These are phyloP conservation scores for Phytopythium delawarense DNA, from an alignment of 352 stramenopile genomes.

Conservation along the genomic window DNA sequence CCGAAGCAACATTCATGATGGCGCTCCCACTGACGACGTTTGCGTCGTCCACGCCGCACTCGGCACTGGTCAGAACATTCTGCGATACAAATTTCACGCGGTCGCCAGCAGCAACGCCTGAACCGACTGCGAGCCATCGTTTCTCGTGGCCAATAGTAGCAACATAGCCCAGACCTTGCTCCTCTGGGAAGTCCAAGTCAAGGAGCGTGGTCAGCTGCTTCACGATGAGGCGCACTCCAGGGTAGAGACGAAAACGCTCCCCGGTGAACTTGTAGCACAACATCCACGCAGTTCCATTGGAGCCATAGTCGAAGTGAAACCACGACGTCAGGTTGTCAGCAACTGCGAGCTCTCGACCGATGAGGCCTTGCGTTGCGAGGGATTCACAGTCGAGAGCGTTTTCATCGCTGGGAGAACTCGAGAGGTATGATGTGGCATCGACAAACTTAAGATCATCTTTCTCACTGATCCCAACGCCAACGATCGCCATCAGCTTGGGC, in stretches of 20 bases:
- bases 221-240: conserved; percentile 32
- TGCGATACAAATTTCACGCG: conserved; percentile 48
- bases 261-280: conserved; percentile 69
- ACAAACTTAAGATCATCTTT: conserved; percentile 61
- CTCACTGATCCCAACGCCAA: conserved; percentile 44
- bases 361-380: conserved; percentile 33
- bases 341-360: conserved; percentile 26
- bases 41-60: conserved; percentile 35
- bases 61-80: conserved; percentile 35
- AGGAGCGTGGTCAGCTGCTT: conserved; percentile 48
- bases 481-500: conserved; percentile 45
- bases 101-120: conserved; percentile 39
- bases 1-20: conserved; percentile 28
- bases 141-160: conserved; percentile 48
- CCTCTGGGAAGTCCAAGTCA: conserved; percentile 29
- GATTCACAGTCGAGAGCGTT: conserved; percentile 24
- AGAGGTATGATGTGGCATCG: conserved; percentile 1
- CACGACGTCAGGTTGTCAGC: conserved; percentile 37
- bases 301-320: conserved; percentile 54
- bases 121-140: conserved; percentile 41
- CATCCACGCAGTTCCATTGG: conserved; percentile 33
- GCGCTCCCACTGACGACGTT: conserved; percentile 33
- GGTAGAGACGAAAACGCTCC: conserved; percentile 46
- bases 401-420: conserved; percentile 10
- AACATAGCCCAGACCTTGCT: conserved; percentile 22